phyloP scores from a whole-genome alignment of 1,284 basidiomycete genomes.

The Rhodofomes roseus region DNA sequence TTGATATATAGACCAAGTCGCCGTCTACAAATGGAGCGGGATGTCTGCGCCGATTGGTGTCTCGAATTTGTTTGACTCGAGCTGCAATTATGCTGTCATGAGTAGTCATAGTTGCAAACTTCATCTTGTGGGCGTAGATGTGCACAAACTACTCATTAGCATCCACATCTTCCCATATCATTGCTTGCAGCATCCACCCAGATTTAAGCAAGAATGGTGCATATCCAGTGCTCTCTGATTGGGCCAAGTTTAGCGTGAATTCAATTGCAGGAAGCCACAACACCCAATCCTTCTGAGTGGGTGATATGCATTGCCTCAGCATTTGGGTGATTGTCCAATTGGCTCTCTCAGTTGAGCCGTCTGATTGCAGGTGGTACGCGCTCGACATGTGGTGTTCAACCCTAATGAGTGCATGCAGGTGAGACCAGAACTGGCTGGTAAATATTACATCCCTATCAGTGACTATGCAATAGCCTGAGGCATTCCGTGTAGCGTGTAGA shows the following conservation, averaged over 20 bases:
- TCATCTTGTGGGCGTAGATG: conserved; percentile 1
- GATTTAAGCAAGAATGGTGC: conserved; percentile 6
- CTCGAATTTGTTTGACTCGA: conserved; percentile 4
- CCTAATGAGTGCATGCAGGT: conserved; percentile 30
- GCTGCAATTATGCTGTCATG: conserved; percentile 7
- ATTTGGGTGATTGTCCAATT: conserved; percentile 36
- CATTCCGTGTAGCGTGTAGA: conserved; percentile 38
- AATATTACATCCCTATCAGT: conserved; percentile 40
- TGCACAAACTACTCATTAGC: not conserved
- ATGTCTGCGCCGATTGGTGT: conserved; percentile 6
- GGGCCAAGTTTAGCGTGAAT: conserved; percentile 5
- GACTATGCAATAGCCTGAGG: conserved; percentile 35
- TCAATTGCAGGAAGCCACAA: conserved; percentile 29
- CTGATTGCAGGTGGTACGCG: conserved; percentile 41
- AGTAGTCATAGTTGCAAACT: not conserved
- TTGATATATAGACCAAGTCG: conserved; percentile 33
- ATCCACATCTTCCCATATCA: conserved; percentile 1
- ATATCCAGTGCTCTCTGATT: conserved; percentile 6
- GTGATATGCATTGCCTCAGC: conserved; percentile 28
- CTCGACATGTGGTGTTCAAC: conserved; percentile 35
- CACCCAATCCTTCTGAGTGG: conserved; percentile 35
- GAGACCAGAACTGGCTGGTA: conserved; percentile 38
- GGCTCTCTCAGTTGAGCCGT: conserved; percentile 35
- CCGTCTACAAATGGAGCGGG: conserved; percentile 12
- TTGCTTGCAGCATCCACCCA: not conserved